Conservation (phyloP, 2,329 filamentous ascomycete species). For the Ophiostoma populinum region DNA sequence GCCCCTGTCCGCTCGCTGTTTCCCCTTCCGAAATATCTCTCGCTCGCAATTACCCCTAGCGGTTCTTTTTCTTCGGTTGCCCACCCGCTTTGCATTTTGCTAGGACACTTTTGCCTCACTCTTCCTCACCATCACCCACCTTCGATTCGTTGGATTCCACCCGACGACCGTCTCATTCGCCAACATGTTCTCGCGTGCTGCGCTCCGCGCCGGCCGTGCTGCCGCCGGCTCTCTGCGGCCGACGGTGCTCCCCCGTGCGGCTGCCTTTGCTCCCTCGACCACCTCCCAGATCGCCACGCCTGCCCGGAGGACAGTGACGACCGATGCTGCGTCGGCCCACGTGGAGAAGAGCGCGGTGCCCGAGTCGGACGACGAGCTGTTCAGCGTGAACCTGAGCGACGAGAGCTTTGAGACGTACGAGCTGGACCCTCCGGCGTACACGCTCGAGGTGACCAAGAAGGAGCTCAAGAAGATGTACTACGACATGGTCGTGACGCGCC, state of each 20-base stretch:
- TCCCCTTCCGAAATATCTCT: slow-evolving; percentile 2
- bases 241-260: slow-evolving; percentile 4
- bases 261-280: slow-evolving; percentile 2
- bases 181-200: slow-evolving; percentile 55
- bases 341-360: slow-evolving; percentile 57
- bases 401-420: slow-evolving; percentile 99
- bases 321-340: slow-evolving; percentile 82
- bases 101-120: slow-evolving; percentile 2
- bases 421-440: slow-evolving; percentile 89
- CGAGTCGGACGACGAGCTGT: slow-evolving; percentile 84
- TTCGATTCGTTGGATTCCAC: background rate
- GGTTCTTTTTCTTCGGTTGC: slow-evolving; percentile 5
- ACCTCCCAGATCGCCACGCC: slow-evolving; percentile 17
- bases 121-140: background rate
- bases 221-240: slow-evolving; percentile 2
- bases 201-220: slow-evolving; percentile 42
- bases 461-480: slow-evolving; percentile 98
- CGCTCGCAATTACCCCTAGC: slow-evolving; percentile 3
- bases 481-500: slow-evolving; percentile 88
- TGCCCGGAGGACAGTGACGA: slow-evolving; percentile 67
- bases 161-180: background rate
- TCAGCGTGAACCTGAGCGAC: slow-evolving; percentile 82
- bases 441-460: slow-evolving; percentile 85
- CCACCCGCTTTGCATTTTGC: slow-evolving; percentile 1
- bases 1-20: background rate